Conservation (phyloP, 2,329 filamentous ascomycete species). For the Pleoardoris graminearum region DNA sequence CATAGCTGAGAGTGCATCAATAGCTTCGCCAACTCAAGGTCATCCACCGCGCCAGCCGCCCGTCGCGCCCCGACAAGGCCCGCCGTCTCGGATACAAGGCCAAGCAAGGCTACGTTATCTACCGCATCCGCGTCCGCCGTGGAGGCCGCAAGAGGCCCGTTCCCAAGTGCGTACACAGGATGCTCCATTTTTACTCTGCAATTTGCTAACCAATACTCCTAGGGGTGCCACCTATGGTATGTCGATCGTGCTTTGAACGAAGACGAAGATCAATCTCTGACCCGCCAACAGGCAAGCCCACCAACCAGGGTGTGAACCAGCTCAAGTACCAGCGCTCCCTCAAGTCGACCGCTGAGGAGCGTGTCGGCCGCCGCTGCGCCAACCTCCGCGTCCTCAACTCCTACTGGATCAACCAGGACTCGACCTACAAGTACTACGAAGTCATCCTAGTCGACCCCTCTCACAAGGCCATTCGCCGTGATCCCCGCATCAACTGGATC, state of each 20-base stretch:
- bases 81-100: constrained; percentile 99
- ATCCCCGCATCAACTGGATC: constrained; percentile 99
- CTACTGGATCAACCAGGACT: constrained; percentile 99
- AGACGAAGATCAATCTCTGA: constrained; percentile 25
- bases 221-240: constrained; percentile 96
- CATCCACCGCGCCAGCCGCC: constrained; percentile 98
- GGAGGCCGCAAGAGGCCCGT: constrained; percentile 98
- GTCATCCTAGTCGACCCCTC: constrained; percentile 99
- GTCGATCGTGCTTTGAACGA: constrained; percentile 44
- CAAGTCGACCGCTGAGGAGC: constrained; percentile 97
- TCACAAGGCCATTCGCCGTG: constrained; percentile 99
- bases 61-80: constrained; percentile 99
- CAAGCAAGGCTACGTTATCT: constrained; percentile 99
- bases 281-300: constrained; percentile 82
- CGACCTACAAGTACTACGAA: constrained; percentile 99
- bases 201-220: constrained; percentile 48
- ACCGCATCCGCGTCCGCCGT: constrained; percentile 96
- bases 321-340: constrained; percentile 99
- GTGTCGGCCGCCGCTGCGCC: constrained; percentile 97
- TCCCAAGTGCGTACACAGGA: constrained; percentile 61
- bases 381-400: constrained; percentile 99
- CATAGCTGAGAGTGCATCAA: constrained; percentile 99
- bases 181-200: neutral
- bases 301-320: constrained; percentile 99
- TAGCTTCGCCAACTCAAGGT: constrained; percentile 99